Evolutionary conservation across 345 rosid species (phyloP), one percentile per base, ranked within the genome.

Genomic region (Lenwebbia sp.): DNA sequence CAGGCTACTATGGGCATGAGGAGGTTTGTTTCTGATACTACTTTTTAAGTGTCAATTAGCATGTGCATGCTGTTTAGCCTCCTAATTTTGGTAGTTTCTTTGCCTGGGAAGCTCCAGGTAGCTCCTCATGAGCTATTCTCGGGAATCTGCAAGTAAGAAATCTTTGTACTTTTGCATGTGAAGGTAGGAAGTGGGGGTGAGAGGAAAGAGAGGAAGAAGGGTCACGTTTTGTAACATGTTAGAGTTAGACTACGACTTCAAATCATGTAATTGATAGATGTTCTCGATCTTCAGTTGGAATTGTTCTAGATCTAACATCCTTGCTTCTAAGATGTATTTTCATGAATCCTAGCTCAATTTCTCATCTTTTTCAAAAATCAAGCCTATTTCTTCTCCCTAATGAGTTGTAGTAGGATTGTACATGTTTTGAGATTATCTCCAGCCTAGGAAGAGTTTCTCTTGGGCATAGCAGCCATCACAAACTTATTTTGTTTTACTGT

Each of bases 1-100:
- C 94, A 56, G 94, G 98, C 83, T 96, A 96, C 92, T 90, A 94
- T 93, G 99, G 95, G 84, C 99, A 96, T 89, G 99, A 96, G 88
- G 99, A 96, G 99, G 99, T 96, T 88, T 51, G 96, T 86, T 89
- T 85, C 88, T 90, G 49, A 52, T 22, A 17, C 40, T 82, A 33
- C 28, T 50, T 40, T 76, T 44, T 47, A 33, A 8, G 26, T 58
- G 54, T 51, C 44, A 58, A n/a, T 49, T 49, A 41, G 57, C 56
- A 9, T 22, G 25, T 83, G 52, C 54, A 25, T 56, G 50, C 30
- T 49, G 81, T 70, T 70, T 70, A 70, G 47, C 81, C 26, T 70
- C 81, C 26, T 70, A 70, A 70, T 37, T 56, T 70, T 70, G 81
- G 47, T 70, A 70, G 81, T 13, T 70, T 37, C 81, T 19, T 70